Percentiles rank a stretch among this genome's conserved stretches.
phyloP scores from a whole-genome alignment of 1,284 basidiomycete genomes.

The Cryptococcus floricola region DNA sequence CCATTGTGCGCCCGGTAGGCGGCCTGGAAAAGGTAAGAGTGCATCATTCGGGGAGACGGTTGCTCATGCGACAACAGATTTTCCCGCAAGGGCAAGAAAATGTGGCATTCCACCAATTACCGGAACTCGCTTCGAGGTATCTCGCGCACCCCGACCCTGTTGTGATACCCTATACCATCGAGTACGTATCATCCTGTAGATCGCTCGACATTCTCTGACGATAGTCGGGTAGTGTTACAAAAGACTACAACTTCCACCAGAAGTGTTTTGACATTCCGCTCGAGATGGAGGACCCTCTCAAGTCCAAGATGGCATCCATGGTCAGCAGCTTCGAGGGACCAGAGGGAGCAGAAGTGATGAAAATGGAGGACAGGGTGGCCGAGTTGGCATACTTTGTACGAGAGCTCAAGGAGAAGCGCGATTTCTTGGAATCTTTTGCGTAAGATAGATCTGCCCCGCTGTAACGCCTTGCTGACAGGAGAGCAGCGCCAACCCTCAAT shows the following conservation, averaged over 20 bases:
- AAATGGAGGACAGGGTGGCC: conserved; percentile 84
- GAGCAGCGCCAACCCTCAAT: conserved; percentile 39
- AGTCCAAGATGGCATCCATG: conserved; percentile 69
- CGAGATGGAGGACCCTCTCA: conserved; percentile 80
- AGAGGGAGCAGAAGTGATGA: conserved; percentile 60
- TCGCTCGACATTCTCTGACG: not conserved
- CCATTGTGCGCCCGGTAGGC: conserved; percentile 71
- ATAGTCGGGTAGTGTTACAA: conserved; percentile 31
- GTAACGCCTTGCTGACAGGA: not conserved
- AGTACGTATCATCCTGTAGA: conserved; percentile 16
- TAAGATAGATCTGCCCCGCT: conserved; percentile 14
- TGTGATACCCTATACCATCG: conserved; percentile 67
- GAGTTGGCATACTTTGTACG: conserved; percentile 74
- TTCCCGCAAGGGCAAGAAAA: conserved; percentile 57
- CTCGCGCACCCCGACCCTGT: conserved; percentile 77
- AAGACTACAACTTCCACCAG: conserved; percentile 47
- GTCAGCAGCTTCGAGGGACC: conserved; percentile 68
- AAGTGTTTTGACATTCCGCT: conserved; percentile 83
- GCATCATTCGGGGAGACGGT: not conserved
- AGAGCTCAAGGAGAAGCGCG: conserved; percentile 77
- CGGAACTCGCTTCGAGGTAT: conserved; percentile 78
- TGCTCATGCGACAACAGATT: conserved; percentile 52
- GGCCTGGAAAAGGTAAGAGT: conserved; percentile 54
- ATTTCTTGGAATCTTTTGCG: conserved; percentile 81
- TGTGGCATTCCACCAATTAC: conserved; percentile 73